Base-by-base conservation (phyloP, 345 rosid species). In the Pugionium cornutum region DNA sequence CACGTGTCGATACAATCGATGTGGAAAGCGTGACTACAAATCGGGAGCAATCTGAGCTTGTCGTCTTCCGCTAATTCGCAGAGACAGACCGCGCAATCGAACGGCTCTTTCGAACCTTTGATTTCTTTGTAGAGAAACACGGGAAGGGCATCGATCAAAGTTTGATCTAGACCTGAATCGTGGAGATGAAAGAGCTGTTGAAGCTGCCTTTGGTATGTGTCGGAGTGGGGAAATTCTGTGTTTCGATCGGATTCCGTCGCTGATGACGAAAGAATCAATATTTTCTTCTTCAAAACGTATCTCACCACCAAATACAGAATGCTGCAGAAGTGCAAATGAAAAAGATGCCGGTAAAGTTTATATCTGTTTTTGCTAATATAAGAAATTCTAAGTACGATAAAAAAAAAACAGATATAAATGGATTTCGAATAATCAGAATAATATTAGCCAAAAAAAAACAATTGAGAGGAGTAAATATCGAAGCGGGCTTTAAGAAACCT, bases 161-260 rank as follows among this genome's bases (percentile, higher is more conserved):
- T 86, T 73, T 91, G 98, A 74, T 91, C 96, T 34, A 91, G 80
- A 46, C 98, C 98, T 26, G 90, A 89, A 75, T 91, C 98, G 52
- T 91, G 98, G 49, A 91, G 91, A 68, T 83, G 88, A 62, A 91
- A 91, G 2, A 91, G 96, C 63, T 88, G 98, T 42, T 83, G 98
- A 32, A 91, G 76, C 78, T 91, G 98, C 68, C 98, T 76, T 61
- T 79, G 89, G 69, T 83, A 78, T 46, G 89, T 82, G 54, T 81
- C 89, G 9, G 94, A 76, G 52, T 83, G 86, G 9, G 97, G 72
- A 62, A 82, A 43, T 31, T 86, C 88, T 5, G 81, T 85, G 79
- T 79, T 70, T 60, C 77, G 74, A 62, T 72, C 74, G 45, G 94
- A 77, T 55, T 82, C 87, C 2, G 86, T 47, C 10, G 47, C 55